A percentile compares a stretch with the other conserved stretches of the same genome.
These are phyloP conservation scores for Rugonectria rugulosa DNA, from an alignment of 2,329 filamentous ascomycete species.

Conservation along the genomic window DNA sequence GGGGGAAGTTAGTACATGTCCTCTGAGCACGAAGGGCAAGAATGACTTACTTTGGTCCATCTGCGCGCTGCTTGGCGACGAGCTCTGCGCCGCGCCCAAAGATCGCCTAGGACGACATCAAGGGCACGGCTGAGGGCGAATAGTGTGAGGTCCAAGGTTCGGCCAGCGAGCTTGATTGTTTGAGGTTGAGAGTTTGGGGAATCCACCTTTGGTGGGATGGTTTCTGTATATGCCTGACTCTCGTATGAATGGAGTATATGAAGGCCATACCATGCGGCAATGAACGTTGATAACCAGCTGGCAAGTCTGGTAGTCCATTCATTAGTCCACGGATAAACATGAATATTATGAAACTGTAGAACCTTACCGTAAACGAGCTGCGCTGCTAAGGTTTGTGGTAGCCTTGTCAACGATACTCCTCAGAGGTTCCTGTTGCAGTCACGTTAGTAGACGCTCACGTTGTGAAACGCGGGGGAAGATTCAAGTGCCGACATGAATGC, in stretches of 20 bases:
- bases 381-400: conserved; percentile 33
- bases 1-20: conserved; percentile 24
- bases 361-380: conserved; percentile 39
- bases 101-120: conserved; percentile 72
- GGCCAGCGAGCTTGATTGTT: conserved; percentile 62
- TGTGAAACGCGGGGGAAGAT: conserved; percentile 3
- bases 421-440: conserved; percentile 39
- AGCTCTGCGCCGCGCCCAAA: conserved; percentile 64
- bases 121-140: conserved; percentile 77
- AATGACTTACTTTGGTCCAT: conserved; percentile 55
- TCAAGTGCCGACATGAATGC: not conserved
- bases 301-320: conserved; percentile 52
- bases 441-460: conserved; percentile 21
- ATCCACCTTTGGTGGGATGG: conserved; percentile 41
- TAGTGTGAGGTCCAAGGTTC: conserved; percentile 83
- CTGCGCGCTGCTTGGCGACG: conserved; percentile 53
- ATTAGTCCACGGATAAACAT: conserved; percentile 20
- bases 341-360: not conserved
- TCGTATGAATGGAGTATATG: conserved; percentile 65
- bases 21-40: not conserved
- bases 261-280: conserved; percentile 65
- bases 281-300: conserved; percentile 65
- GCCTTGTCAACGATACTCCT: conserved; percentile 39
- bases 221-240: conserved; percentile 53
- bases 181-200: conserved; percentile 35